Conservation (phyloP, 2,329 filamentous ascomycete species). For the Plectosphaerella sp. region DNA sequence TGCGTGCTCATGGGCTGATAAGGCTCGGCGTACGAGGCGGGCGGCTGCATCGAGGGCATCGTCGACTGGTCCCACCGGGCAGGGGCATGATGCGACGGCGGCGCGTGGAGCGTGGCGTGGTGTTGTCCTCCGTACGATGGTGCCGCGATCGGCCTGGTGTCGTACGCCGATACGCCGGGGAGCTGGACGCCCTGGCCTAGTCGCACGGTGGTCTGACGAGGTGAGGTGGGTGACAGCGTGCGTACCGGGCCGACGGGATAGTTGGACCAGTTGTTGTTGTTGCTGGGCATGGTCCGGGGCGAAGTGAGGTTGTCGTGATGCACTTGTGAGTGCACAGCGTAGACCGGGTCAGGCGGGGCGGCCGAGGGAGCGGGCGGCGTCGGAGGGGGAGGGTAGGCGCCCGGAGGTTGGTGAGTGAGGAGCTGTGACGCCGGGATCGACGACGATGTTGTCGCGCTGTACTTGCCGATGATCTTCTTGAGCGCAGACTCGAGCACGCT, state of each 20-base stretch:
- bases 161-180: conserved; percentile 34
- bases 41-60: conserved; percentile 14
- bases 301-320: conserved; percentile 48
- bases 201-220: conserved; percentile 15
- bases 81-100: conserved; percentile 19
- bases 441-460: conserved; percentile 51
- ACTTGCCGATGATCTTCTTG: conserved; percentile 99
- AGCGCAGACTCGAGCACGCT: conserved; percentile 80
- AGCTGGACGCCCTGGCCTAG: conserved; percentile 18
- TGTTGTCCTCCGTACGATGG: conserved; percentile 30
- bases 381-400: conserved; percentile 38
- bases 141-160: conserved; percentile 23
- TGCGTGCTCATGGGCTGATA: conserved; percentile 34
- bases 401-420: conserved; percentile 31
- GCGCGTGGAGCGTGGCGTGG: conserved; percentile 30
- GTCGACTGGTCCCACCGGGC: conserved; percentile 32
- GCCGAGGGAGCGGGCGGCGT: conserved; percentile 36
- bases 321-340: conserved; percentile 33
- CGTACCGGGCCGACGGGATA: conserved; percentile 35
- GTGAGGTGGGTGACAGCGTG: conserved; percentile 39
- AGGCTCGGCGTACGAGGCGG: conserved; percentile 30
- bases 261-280: conserved; percentile 41
- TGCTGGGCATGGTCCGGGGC: conserved; percentile 46
- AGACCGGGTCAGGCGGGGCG: conserved; percentile 29
- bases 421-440: conserved; percentile 32